Evolutionary conservation across 2,329 filamentous ascomycete genomes (phyloP).

Genomic region (Neocatenulostroma microsporum): DNA sequence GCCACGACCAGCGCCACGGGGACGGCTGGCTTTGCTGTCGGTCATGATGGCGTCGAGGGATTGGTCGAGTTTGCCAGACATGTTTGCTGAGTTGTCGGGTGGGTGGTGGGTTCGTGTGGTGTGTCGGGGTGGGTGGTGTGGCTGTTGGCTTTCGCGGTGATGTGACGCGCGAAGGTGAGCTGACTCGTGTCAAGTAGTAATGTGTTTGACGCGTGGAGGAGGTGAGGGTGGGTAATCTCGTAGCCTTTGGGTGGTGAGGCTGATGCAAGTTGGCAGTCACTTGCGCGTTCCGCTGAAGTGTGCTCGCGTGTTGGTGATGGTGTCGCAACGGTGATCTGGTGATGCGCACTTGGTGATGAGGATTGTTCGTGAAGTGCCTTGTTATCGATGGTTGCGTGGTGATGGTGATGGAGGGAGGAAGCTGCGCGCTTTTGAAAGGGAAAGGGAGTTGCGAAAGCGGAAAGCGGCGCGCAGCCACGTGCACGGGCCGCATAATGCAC

Average conservation of each 20-base stretch:
- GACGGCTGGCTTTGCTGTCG: slow-evolving; percentile 51
- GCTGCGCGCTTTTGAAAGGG: too few species aligned
- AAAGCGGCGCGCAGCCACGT: too few species aligned
- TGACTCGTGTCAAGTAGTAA: neutral
- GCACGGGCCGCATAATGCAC: too few species aligned
- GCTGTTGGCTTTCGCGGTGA: too few species aligned
- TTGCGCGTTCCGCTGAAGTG: neutral
- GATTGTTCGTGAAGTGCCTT: neutral
- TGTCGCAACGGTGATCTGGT: neutral
- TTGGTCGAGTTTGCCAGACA: slow-evolving; percentile 94
- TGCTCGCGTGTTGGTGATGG: neutral
- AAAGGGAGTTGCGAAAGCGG: too few species aligned
- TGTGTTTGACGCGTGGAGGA: neutral
- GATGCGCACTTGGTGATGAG: neutral
- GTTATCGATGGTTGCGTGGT: neutral
- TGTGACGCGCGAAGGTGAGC: too few species aligned
- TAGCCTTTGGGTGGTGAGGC: neutral
- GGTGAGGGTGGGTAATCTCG: neutral
- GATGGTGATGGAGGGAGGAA: too few species aligned
- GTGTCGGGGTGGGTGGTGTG: neutral
- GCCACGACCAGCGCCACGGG: slow-evolving; percentile 33
- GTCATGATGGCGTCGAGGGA: slow-evolving; percentile 96
- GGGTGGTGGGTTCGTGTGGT: neutral
- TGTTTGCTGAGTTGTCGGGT: slow-evolving; percentile 30
- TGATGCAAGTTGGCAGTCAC: neutral